Base-by-base conservation (phyloP, 2,329 filamentous ascomycete species). In the Alternaria brassicicola region DNA sequence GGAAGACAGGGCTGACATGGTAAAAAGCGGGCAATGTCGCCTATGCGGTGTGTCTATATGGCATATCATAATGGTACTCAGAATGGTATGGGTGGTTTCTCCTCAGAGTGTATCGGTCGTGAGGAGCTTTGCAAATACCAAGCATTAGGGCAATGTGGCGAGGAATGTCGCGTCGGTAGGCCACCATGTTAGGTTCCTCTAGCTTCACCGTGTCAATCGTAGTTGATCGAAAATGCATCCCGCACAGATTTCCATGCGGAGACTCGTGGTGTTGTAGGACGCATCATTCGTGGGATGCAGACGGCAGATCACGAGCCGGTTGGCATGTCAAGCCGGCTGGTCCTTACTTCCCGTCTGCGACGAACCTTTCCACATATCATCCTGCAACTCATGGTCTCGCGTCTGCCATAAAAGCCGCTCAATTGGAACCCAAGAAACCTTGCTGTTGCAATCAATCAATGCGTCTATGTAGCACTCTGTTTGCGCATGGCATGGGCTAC, bases 1-100 rank as follows among this genome's bases (percentile, higher is more conserved):
- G 26, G 7, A 51, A 52, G 36, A 69, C 67, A 4, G 64, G 67
- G 1, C 52, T 59, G 10, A 42, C 17, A 12, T 70, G 68, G 65
- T 61, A 36, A 47, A 3, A n/a, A 13, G 17, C 28, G n/a, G 19
- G 6, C 8, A 31, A 13, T 21, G 43, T 12, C 25, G 19, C 15
- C 17, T 43, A 21, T 9, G 4, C 4, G 6, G 13, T 31, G 19
- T 39, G 28, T 12, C 12, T 7, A 6, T 13, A 39, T 23, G 19
- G 36, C 6, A 23, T 7, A 23, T 19, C 12, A 23, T 23, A 15
- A 23, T 15, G 19, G 2, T 3, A 23, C 19, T 6, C 19, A 21
- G 4, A 4, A 13, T 21, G 35, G 10, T 12, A 19, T 21, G 35
- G 19, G 17, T 38, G 9, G 31, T 17, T 19, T 4, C 9, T 21